phyloP scores from a whole-genome alignment of 1,284 basidiomycete species.

The Cutaneotrichosporon mucoides region DNA sequence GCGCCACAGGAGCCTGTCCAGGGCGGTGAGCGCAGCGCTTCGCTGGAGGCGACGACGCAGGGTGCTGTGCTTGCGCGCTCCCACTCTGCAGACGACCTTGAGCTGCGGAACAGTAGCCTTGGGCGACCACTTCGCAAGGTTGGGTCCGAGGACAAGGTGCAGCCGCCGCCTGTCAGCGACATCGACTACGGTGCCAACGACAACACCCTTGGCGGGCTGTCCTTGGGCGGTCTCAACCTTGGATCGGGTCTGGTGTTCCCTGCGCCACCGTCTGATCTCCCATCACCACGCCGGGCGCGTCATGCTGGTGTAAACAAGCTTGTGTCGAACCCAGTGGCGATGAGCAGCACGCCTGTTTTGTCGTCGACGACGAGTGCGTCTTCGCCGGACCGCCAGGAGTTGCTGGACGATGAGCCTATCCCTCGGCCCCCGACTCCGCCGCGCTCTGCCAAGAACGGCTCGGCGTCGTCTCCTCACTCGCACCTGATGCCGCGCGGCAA shows the following conservation, averaged over 20 bases:
- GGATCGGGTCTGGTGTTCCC: constrained; percentile 11
- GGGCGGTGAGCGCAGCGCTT: not conserved
- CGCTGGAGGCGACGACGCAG: constrained; percentile 6
- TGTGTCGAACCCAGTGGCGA: not conserved
- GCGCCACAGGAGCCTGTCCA: not conserved
- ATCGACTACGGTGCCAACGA: not conserved
- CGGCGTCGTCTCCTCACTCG: too few species aligned
- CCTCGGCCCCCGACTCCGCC: too few species aligned
- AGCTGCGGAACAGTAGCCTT: not conserved
- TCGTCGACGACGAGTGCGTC: too few species aligned
- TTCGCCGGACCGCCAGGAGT: too few species aligned
- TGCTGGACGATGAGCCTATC: too few species aligned
- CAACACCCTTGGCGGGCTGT: not conserved
- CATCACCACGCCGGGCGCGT: not conserved
- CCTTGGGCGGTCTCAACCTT: constrained; percentile 3
- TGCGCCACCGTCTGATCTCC: constrained; percentile 16
- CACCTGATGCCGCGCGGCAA: not conserved
- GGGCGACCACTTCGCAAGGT: not conserved
- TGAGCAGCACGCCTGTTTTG: not conserved
- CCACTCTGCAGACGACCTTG: constrained; percentile 5
- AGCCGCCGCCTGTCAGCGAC: not conserved
- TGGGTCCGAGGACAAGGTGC: not conserved
- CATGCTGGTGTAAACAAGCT: not conserved
- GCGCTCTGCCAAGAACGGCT: too few species aligned
- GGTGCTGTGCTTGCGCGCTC: constrained; percentile 8